Evolutionary conservation across 78 protist genomes (phyloP), one percentile per base, ranked within the genome.

Genomic region (Guillardia theta): DNA sequence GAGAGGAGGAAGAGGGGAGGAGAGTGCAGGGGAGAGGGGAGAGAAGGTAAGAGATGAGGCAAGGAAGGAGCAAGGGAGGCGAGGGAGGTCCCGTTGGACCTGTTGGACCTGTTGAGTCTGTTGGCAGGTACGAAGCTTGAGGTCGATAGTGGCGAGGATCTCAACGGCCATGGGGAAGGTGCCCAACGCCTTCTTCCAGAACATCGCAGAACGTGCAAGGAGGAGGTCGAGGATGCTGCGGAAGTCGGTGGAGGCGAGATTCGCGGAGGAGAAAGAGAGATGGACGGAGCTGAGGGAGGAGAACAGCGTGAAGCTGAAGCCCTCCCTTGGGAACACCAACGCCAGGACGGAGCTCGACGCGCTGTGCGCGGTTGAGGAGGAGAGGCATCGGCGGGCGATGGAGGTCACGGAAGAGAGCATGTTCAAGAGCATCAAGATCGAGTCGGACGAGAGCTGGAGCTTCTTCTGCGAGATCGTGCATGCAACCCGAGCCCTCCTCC

Each of bases 311-410:
- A 24, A 15, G 83, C 83, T 70, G 45, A 70, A 70, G 6, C 83
- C 83, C 45, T 70, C 83, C 46, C 83, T 70, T 15, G 83, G 83
- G 46, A 70, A 70, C 41, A 36, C 83, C 83, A 70, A 70, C 83
- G 83, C 83, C n/a, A 36, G 83, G 46, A 43, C 83, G 10, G 83
- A 70, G 83, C 83, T 70, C 83, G 45, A 33, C 83, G 83, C 83
- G 41, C 83, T 70, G 46, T 58, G 70, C 70, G 70, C 2, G 39
- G 70, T 30, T 30, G 70, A 58, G 70, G 70, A 50, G 10, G 27
- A 30, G 39, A 36, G 87, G 87, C 1, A 22, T 27, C 47, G 12
- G 87, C 15, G 37, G 87, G 87, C 87, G 87, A 27, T 24, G 44
- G 87, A 70, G 87, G 39, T 27, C 39, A 70, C 70, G 6, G 27